These are phyloP conservation scores for Mallotus japonicus DNA, from an alignment of 441 rosid species.

Conservation along the genomic window DNA sequence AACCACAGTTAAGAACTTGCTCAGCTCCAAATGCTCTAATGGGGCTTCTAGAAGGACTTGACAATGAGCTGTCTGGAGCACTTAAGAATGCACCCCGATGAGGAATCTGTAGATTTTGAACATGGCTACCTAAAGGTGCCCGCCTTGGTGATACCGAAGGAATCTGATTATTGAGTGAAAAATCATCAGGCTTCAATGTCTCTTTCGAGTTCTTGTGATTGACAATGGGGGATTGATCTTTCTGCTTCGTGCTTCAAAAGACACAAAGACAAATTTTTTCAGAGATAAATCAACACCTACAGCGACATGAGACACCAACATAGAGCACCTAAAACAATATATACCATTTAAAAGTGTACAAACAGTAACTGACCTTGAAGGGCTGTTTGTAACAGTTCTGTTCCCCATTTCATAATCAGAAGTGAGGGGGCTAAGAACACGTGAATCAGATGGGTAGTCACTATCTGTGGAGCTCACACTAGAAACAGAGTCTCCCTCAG, in stretches of 20 bases:
- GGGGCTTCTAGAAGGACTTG: constrained; percentile 99
- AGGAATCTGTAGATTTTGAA: constrained; percentile 73
- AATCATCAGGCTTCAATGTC: constrained; percentile 49
- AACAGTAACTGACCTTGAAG: constrained; percentile 49
- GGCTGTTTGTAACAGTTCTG: constrained; percentile 54
- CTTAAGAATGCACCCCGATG: constrained; percentile 53
- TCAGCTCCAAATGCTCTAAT: constrained; percentile 64
- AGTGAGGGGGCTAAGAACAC: constrained; percentile 49
- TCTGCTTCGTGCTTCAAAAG: constrained; percentile 43
- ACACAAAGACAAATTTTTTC: constrained; percentile 15
- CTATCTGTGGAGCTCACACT: constrained; percentile 56
- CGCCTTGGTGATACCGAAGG: constrained; percentile 58
- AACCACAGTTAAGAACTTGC: constrained; percentile 57
- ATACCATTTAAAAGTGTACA: not conserved
- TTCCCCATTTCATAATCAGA: constrained; percentile 55
- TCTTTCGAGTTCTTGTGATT: constrained; percentile 52
- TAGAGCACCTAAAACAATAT: not conserved
- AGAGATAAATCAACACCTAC: constrained; percentile 9
- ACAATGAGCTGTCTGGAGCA: constrained; percentile 93
- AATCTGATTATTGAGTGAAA: constrained; percentile 43
- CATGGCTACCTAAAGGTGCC: constrained; percentile 46
- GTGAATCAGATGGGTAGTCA: constrained; percentile 53
- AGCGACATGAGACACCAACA: constrained; percentile 7
- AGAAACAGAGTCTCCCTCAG: constrained; percentile 60
- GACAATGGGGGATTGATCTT: constrained; percentile 46